Base-by-base conservation (phyloP, 202 grass and related monocot species). In the Carex sylvatica region DNA sequence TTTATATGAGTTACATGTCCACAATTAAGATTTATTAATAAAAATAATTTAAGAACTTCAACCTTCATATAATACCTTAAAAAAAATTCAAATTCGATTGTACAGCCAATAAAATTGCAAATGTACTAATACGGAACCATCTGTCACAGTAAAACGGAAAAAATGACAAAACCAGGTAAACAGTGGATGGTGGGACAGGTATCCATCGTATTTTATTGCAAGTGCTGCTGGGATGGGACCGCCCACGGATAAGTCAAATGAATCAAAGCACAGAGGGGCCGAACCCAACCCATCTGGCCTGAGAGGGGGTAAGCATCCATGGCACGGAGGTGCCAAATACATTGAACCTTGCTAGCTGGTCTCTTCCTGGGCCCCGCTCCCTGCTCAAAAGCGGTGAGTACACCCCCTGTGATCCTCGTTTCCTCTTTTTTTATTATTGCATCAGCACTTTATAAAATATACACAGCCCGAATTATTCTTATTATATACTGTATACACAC, bases 241-340 rank as follows among this genome's bases (percentile, higher is more conserved):
- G 2, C 28, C 44, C n/a, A 31, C 35, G 51, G 53, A 59, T 5
- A 77, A 77, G 74, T 59, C 74, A 77, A 77, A 77, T 77, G 73
- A 22, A 80, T 47, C 35, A 42, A 63, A 62, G 56, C 31, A 1
- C 54, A 63, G 76, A 80, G 56, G 56, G 31, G 76, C 46, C 54
- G 52, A 78, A 78, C 54, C 74, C 52, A 56, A 76, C 26, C 72
- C 42, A 76, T 55, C 72, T 76, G 42, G 22, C 66, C 35, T 70
- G 2, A 5, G 14, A 54, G 6, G 54, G 20, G 20, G 19, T 80
- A 22, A 11, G 55, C 54, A 80, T 80, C 76, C 35, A 9, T 79
- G 28, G 53, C 30, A 59, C 75, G 56, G 75, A 61, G 75, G 9
- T 9, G n/a, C 46, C 80, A 66, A 14, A 80, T 82, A 22, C 80